A percentile compares a stretch with the other conserved stretches of the same genome.
Evolutionary conservation across 768 basidiomycete species (phyloP).

Genomic region (Naganishia vaughanmartiniae): DNA sequence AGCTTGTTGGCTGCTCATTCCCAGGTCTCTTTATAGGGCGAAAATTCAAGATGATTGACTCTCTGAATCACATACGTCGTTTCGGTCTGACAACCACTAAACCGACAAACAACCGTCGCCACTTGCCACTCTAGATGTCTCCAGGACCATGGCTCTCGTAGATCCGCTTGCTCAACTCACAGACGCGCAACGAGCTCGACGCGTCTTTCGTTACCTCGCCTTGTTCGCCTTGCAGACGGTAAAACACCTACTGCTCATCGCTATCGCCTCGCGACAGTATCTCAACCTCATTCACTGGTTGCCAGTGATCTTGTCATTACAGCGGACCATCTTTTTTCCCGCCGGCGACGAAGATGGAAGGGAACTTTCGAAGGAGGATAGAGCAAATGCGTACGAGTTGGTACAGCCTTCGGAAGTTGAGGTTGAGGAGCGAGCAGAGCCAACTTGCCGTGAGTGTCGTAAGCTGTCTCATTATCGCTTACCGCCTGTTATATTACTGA

Average conservation of each 20-base stretch:
- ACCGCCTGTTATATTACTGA: background rate
- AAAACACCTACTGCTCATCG: background rate
- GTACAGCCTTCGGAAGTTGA: background rate
- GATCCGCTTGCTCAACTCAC: background rate
- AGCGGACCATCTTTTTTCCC: background rate
- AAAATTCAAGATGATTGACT: background rate
- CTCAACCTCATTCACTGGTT: slow-evolving; percentile 13
- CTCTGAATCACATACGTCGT: background rate
- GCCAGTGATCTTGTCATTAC: background rate
- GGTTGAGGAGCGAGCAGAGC: background rate
- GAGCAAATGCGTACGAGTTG: background rate
- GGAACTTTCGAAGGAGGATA: too few species aligned
- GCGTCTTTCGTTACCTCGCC: background rate
- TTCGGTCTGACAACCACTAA: background rate
- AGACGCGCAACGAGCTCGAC: background rate
- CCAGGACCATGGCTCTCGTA: background rate
- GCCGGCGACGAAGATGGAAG: background rate
- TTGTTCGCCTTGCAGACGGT: background rate
- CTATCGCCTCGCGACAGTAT: slow-evolving; percentile 1
- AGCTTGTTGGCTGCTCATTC: background rate
- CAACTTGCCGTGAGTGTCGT: background rate
- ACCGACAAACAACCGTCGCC: background rate
- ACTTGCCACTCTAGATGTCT: background rate
- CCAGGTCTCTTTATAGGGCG: background rate
- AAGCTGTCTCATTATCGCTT: background rate